phyloP scores from a whole-genome alignment of 208 protist genomes.

The Leishmania gerbilli region DNA sequence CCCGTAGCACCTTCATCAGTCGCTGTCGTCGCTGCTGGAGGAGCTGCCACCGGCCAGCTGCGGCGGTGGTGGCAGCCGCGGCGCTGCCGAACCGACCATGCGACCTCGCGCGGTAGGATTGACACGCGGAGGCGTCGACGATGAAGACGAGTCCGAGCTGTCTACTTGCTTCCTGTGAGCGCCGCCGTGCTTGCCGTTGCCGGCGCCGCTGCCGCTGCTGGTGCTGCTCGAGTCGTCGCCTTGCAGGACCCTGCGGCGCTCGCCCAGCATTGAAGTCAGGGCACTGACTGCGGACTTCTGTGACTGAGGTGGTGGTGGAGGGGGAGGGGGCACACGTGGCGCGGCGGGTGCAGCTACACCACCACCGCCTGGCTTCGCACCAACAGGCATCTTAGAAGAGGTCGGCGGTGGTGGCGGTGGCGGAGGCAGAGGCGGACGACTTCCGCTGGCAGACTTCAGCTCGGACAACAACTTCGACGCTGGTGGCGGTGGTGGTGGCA shows the following conservation, averaged over 20 bases:
- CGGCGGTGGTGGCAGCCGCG: slow-evolving; percentile 5
- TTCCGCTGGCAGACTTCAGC: slow-evolving; percentile 9
- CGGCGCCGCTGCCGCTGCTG: slow-evolving; percentile 1
- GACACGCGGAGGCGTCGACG: neutral
- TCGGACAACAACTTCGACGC: slow-evolving; percentile 11
- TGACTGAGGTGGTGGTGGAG: neutral
- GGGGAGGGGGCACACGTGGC: slow-evolving; percentile 16
- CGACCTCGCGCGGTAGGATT: neutral
- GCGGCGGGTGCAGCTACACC: neutral
- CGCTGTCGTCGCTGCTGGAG: slow-evolving; percentile 12
- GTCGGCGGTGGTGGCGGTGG: neutral
- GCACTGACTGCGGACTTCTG: neutral
- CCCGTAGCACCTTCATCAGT: slow-evolving; percentile 14
- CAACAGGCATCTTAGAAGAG: neutral
- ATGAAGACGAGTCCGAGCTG: neutral
- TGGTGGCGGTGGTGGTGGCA: slow-evolving; percentile 9
- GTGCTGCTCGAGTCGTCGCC: slow-evolving; percentile 14
- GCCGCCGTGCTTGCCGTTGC: neutral
- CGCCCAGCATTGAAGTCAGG: slow-evolving; percentile 12
- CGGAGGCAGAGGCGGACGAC: slow-evolving; percentile 9
- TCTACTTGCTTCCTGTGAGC: neutral
- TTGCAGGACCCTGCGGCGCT: slow-evolving; percentile 15
- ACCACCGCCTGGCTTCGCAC: slow-evolving; percentile 1
- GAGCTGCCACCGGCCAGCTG: neutral
- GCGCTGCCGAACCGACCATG: neutral